These are phyloP conservation scores for Elymus sibiricus DNA, from an alignment of 176 grass and related monocot species.

Conservation along the genomic window DNA sequence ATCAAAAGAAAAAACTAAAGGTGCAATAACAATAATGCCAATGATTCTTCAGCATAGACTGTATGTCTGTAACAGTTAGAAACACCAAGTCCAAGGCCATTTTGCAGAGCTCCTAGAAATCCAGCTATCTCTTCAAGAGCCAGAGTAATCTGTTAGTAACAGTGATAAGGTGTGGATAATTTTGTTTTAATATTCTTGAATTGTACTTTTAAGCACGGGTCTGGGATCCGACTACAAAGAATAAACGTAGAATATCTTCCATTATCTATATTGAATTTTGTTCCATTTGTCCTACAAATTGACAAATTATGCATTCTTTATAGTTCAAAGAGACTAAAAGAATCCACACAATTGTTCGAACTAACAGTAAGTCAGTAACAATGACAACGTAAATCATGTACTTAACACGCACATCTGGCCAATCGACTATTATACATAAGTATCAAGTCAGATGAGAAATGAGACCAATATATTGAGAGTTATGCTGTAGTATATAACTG, in stretches of 20 bases:
- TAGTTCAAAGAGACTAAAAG: background rate
- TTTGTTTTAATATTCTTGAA: slow-evolving; percentile 10
- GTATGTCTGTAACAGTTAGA: background rate
- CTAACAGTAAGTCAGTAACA: background rate
- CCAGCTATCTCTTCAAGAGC: background rate
- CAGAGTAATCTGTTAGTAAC: background rate
- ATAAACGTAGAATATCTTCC: background rate
- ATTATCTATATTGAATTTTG: background rate
- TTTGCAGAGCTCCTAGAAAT: slow-evolving; percentile 11
- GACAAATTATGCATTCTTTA: background rate
- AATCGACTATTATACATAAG: background rate
- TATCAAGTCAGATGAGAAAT: slow-evolving; percentile 12
- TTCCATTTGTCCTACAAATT: background rate
- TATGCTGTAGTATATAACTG: background rate
- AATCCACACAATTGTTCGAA: background rate
- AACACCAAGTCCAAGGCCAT: background rate
- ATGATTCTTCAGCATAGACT: background rate
- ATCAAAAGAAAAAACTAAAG: slow-evolving; percentile 4
- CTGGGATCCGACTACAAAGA: background rate
- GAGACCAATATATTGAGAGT: background rate
- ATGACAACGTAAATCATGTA: background rate
- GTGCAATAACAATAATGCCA: background rate
- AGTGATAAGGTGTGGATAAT: background rate
- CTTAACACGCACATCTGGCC: background rate
- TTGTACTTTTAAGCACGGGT: background rate